Evolutionary conservation across 2,329 filamentous ascomycete genomes (phyloP).

Genomic region (Diaporthe velutina): DNA sequence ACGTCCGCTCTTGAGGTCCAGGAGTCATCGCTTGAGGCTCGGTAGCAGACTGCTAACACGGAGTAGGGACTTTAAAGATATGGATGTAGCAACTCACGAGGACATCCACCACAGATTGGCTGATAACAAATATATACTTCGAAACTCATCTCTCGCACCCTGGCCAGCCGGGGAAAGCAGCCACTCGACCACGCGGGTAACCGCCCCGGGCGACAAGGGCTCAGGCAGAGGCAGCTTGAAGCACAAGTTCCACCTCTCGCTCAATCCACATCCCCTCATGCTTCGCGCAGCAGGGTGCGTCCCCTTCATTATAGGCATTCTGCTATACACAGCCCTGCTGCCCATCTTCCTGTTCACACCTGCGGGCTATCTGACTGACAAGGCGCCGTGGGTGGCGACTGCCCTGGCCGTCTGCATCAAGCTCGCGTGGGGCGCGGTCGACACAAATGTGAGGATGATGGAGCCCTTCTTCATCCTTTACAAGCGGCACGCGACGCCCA

Average conservation of each 20-base stretch:
- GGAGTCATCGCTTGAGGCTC: neutral
- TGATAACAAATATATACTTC: slow-evolving; percentile 74
- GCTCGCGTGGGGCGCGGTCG: slow-evolving; percentile 76
- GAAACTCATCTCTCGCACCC: slow-evolving; percentile 78
- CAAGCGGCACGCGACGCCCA: slow-evolving; percentile 73
- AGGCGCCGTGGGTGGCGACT: slow-evolving; percentile 75
- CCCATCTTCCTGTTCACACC: slow-evolving; percentile 73
- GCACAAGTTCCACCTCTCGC: slow-evolving; percentile 59
- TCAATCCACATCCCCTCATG: slow-evolving; percentile 78
- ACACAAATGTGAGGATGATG: slow-evolving; percentile 78
- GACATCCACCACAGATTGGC: slow-evolving; percentile 78
- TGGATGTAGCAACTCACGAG: slow-evolving; percentile 75
- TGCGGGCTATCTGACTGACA: slow-evolving; percentile 68
- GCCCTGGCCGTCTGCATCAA: slow-evolving; percentile 75
- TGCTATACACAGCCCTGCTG: slow-evolving; percentile 69
- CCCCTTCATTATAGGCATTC: slow-evolving; percentile 70
- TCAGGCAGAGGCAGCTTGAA: slow-evolving; percentile 42
- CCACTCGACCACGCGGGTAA: neutral
- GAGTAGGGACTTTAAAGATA: slow-evolving; percentile 73
- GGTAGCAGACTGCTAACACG: neutral
- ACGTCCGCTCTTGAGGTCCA: no score
- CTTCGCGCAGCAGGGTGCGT: slow-evolving; percentile 71
- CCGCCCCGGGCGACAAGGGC: neutral
- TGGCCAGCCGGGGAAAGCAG: slow-evolving; percentile 60
- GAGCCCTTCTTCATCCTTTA: slow-evolving; percentile 81